phyloP scores from a whole-genome alignment of 352 stramenopile species.

The Phytophthora pseudosyringae region DNA sequence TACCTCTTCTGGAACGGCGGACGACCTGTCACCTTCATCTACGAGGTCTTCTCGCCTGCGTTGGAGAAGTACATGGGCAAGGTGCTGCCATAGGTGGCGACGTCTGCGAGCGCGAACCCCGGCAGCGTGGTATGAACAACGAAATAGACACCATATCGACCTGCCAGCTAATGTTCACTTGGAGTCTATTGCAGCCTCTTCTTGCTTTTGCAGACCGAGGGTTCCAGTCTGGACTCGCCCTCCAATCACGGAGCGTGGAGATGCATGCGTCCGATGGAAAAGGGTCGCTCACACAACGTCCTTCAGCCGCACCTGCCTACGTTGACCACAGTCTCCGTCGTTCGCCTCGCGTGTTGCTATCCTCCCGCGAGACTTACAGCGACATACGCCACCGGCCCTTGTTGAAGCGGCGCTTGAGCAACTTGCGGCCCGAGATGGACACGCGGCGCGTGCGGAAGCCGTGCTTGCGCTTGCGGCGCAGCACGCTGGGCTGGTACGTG shows the following conservation, averaged over 20 bases:
- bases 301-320: constrained; percentile 11
- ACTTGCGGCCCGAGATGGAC: constrained; percentile 79
- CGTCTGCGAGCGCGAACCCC: background rate
- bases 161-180: constrained; percentile 31
- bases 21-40: constrained; percentile 85
- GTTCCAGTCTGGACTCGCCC: background rate
- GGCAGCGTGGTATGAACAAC: constrained; percentile 11
- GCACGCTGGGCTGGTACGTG: constrained; percentile 87
- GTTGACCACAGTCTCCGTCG: constrained; percentile 14
- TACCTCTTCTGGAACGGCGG: constrained; percentile 89
- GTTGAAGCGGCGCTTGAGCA: constrained; percentile 81
- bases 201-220: constrained; percentile 18
- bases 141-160: constrained; percentile 17
- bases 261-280: constrained; percentile 2
- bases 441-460: constrained; percentile 81
- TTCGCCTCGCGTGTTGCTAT: constrained; percentile 18
- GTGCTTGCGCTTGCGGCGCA: constrained; percentile 89
- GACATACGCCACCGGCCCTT: constrained; percentile 89
- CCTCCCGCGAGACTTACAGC: constrained; percentile 44
- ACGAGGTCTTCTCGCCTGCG: constrained; percentile 87
- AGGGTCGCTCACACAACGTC: constrained; percentile 13
- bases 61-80: constrained; percentile 85
- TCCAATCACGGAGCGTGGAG: background rate
- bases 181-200: constrained; percentile 36
- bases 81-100: constrained; percentile 43